Evolutionary conservation across 2,329 filamentous ascomycete genomes (phyloP).

Genomic region (Pezicula radicicola): DNA sequence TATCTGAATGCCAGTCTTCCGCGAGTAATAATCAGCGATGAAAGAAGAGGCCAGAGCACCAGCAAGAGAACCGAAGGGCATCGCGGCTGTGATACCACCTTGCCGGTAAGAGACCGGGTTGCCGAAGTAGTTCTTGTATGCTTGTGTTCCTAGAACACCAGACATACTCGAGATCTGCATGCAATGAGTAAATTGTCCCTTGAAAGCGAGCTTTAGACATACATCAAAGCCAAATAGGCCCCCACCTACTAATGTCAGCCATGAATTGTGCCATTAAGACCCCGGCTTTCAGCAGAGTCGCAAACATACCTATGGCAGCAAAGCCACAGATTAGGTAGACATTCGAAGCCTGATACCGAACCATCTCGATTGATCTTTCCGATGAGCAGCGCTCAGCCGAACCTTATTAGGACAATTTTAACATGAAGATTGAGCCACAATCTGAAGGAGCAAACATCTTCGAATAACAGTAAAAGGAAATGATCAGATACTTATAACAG

Average conservation of each 20-base stretch:
- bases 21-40: constrained; percentile 50
- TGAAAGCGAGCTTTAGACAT: neutral
- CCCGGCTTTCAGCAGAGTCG: too few relatives aligned
- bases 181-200: neutral
- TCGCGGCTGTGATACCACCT: constrained; percentile 69
- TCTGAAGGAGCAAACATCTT: too few relatives aligned
- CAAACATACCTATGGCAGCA: constrained; percentile 53
- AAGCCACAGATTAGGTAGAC: constrained; percentile 60
- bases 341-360: constrained; percentile 35
- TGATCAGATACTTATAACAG: too few relatives aligned
- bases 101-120: constrained; percentile 56
- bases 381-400: too few relatives aligned
- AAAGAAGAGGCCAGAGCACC: constrained; percentile 55
- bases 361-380: constrained; percentile 12
- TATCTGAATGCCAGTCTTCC: constrained; percentile 42
- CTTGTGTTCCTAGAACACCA: constrained; percentile 61
- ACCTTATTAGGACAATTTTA: too few relatives aligned
- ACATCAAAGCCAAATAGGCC: constrained; percentile 72
- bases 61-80: constrained; percentile 70
- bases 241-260: constrained; percentile 46
- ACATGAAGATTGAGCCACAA: too few relatives aligned
- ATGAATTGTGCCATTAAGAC: neutral
- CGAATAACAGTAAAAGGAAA: too few relatives aligned
- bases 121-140: constrained; percentile 71
- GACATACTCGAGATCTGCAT: constrained; percentile 65